Base-by-base conservation (phyloP, 495 filamentous ascomycete genomes). In the Jackrogersella minutella region DNA sequence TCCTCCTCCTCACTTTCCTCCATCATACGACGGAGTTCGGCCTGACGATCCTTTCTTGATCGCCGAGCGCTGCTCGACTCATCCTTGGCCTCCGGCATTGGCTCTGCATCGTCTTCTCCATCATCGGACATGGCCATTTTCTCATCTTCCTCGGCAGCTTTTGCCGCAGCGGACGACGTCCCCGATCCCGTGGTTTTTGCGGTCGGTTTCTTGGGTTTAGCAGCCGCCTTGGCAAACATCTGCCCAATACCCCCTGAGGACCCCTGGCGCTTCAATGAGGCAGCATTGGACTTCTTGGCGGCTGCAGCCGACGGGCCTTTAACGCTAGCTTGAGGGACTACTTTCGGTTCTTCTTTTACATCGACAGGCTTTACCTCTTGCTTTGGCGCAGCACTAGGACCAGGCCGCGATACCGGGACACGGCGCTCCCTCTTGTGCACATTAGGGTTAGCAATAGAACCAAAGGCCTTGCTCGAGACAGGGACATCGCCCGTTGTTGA, bases 21-120 rank as follows among this genome's bases (percentile, higher is more conserved):
- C 93, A 97, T 96, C 93, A 97, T 96, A 58, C 86, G 85, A 46
- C 81, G 84, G 10, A 96, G 81, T 57, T 84, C 84, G 40, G 89
- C 91, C 72, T 92, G 87, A 14, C 92, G 87, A 56, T 91, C 87
- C 57, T 86, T 88, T 66, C 85, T 85, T 8, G 78, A 82, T 74
- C 88, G 87, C 17, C 85, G 79, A n/a, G 74, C 76, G 17, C 74
- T 61, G 8, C 56, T 62, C 1, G 74, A 51, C 40, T 74, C 62
- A 53, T 69, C 71, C 44, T 78, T 83, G 70, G 72, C 72, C 43
- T 76, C 64, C 62, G 72, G 72, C 71, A 63, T 79, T 62, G 63
- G 79, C 68, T 87, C 85, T 3, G 87, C 84, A 53, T 90, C 88
- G 16, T 87, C 85, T 69, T 93, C 81, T 33, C 80, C 91, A 57